phyloP scores from a whole-genome alignment of 2,329 filamentous ascomycete genomes.

The Venturia nashicola region DNA sequence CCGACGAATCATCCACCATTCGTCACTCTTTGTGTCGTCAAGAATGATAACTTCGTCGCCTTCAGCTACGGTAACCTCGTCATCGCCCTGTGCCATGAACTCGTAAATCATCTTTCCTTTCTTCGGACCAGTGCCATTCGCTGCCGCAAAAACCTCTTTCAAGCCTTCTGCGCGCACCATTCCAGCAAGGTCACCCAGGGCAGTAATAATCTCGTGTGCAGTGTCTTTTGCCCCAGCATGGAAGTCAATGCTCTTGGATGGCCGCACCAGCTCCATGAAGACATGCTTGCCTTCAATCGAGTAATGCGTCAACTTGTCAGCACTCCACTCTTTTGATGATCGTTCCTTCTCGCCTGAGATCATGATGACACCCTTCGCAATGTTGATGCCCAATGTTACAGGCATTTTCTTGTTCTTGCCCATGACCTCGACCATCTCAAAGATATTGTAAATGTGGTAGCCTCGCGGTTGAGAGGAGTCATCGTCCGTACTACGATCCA shows the following conservation, averaged over 20 bases:
- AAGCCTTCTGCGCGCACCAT: conserved; percentile 73
- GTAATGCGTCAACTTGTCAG: conserved; percentile 92
- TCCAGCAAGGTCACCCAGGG: conserved; percentile 79
- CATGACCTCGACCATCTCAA: conserved; percentile 94
- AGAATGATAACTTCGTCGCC: conserved; percentile 86
- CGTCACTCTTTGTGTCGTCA: conserved; percentile 84
- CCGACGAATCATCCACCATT: conserved; percentile 95
- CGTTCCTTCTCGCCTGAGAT: conserved; percentile 75
- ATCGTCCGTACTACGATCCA: conserved; percentile 29
- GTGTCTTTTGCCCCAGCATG: conserved; percentile 97
- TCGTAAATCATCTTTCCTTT: conserved; percentile 85
- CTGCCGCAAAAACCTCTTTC: conserved; percentile 74
- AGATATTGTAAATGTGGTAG: conserved; percentile 92
- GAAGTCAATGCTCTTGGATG: conserved; percentile 91
- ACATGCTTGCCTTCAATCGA: conserved; percentile 97
- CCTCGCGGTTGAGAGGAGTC: conserved; percentile 51
- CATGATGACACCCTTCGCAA: conserved; percentile 76
- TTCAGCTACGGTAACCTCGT: conserved; percentile 83
- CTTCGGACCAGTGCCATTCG: conserved; percentile 57
- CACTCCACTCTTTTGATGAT: conserved; percentile 88
- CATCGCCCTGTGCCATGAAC: conserved; percentile 91
- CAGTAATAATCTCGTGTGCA: conserved; percentile 80
- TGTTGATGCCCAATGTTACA: conserved; percentile 88
- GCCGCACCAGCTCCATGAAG: conserved; percentile 82
- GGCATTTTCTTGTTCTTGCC: conserved; percentile 98